These are phyloP conservation scores for Terana coerulea DNA, from an alignment of 768 basidiomycete species.

Conservation along the genomic window DNA sequence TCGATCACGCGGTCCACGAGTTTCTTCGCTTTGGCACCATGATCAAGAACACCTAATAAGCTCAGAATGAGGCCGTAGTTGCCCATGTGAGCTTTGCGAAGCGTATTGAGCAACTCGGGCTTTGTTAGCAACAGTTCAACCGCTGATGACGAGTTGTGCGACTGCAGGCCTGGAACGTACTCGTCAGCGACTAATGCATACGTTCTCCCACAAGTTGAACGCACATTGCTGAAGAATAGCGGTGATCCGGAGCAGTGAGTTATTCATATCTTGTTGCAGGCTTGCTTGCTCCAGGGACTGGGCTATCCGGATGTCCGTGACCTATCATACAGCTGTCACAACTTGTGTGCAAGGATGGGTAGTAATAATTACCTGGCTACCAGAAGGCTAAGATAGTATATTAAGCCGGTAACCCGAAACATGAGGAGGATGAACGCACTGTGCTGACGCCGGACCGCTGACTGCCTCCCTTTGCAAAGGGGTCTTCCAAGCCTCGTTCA, in stretches of 20 bases:
- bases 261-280: constrained; percentile 76
- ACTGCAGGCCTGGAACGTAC: constrained; percentile 50
- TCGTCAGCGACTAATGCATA: not conserved
- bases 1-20: constrained; percentile 92
- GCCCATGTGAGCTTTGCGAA: constrained; percentile 88
- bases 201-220: not conserved
- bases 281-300: constrained; percentile 71
- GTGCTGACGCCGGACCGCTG: constrained; percentile 41
- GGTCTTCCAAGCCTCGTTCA: constrained; percentile 65
- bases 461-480: constrained; percentile 51
- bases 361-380: constrained; percentile 11
- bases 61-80: constrained; percentile 90
- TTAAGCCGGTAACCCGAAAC: not conserved
- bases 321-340: constrained; percentile 22
- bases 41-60: constrained; percentile 88
- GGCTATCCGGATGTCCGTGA: constrained; percentile 55
- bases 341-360: not conserved
- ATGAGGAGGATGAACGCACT: constrained; percentile 32
- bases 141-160: constrained; percentile 68
- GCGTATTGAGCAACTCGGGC: constrained; percentile 75
- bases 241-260: constrained; percentile 72
- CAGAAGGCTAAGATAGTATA: constrained; percentile 17
- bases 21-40: constrained; percentile 80
- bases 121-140: constrained; percentile 82
- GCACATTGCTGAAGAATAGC: constrained; percentile 77